A percentile compares a stretch with the other conserved stretches of the same genome.
phyloP scores from a whole-genome alignment of 2,329 filamentous ascomycete species.

The Stachybotrys echinatus region DNA sequence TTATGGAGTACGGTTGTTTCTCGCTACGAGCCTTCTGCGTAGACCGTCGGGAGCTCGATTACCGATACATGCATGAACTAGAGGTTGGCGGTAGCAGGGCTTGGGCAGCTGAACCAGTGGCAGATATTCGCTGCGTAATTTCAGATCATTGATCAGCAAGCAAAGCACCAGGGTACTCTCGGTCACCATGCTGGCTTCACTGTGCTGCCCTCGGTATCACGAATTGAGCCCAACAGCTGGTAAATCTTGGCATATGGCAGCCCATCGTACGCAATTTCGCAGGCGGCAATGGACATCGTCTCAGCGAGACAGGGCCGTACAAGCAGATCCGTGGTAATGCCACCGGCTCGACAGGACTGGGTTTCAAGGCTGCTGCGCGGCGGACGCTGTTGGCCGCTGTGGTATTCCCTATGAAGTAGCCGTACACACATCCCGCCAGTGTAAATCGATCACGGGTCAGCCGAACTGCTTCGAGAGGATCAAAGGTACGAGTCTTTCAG shows the following conservation, averaged over 20 bases:
- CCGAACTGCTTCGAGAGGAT: too few species aligned
- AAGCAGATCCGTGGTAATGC: slow-evolving; percentile 31
- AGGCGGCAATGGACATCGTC: slow-evolving; percentile 57
- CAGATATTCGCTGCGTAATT: slow-evolving; percentile 57
- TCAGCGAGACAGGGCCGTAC: slow-evolving; percentile 61
- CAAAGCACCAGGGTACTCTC: slow-evolving; percentile 67
- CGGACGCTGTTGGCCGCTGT: slow-evolving; percentile 80
- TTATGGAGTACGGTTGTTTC: slow-evolving; percentile 77
- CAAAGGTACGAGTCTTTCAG: too few species aligned
- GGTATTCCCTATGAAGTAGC: too few species aligned
- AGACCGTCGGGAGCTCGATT: slow-evolving; percentile 46
- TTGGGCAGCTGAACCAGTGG: slow-evolving; percentile 75
- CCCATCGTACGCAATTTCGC: slow-evolving; percentile 35
- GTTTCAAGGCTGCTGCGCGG: slow-evolving; percentile 70
- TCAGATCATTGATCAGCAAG: slow-evolving; percentile 73
- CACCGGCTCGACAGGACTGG: slow-evolving; percentile 64
- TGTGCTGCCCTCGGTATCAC: slow-evolving; percentile 67
- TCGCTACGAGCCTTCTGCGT: slow-evolving; percentile 58
- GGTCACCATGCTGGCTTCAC: slow-evolving; percentile 74
- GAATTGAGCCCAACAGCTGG: slow-evolving; percentile 79
- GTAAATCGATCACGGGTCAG: too few species aligned
- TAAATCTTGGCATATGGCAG: slow-evolving; percentile 62
- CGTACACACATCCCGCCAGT: too few species aligned
- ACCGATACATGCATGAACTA: slow-evolving; percentile 77
- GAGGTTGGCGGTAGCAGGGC: slow-evolving; percentile 70